Evolutionary conservation across 73 alveolate genomes (phyloP).

Genomic region (Paramecium sexaurelia): DNA sequence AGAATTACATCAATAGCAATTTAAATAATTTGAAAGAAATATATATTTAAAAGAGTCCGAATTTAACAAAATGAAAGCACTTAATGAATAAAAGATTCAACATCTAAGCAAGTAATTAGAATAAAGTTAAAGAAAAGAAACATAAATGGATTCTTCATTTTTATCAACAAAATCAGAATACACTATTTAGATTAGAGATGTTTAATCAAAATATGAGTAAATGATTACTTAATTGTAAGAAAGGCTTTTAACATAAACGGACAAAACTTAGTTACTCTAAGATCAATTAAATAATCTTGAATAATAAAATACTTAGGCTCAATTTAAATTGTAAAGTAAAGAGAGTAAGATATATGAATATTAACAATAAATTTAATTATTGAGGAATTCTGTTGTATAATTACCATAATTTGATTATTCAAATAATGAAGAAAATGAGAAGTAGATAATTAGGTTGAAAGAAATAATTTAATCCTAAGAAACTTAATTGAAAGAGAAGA

Average conservation of each 20-base stretch:
- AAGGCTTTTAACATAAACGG: background rate
- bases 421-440: background rate
- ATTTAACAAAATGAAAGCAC: constrained; percentile 14
- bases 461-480: background rate
- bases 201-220: constrained; percentile 29
- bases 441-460: background rate
- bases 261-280: background rate
- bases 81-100: constrained; percentile 4
- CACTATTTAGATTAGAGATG: constrained; percentile 40
- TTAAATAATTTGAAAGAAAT: constrained; percentile 9
- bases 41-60: constrained; percentile 36
- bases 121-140: constrained; percentile 9
- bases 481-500: background rate
- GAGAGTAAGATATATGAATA: background rate
- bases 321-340: background rate
- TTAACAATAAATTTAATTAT: background rate
- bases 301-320: background rate
- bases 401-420: background rate
- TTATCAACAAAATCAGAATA: constrained; percentile 46
- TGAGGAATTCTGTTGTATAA: background rate
- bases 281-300: background rate
- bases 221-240: background rate
- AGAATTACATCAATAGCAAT: background rate
- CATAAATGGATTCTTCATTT: constrained; percentile 45
- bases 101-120: constrained; percentile 18